Evolutionary conservation across 495 filamentous ascomycete species (phyloP).

Genomic region (Neurospora sp.): DNA sequence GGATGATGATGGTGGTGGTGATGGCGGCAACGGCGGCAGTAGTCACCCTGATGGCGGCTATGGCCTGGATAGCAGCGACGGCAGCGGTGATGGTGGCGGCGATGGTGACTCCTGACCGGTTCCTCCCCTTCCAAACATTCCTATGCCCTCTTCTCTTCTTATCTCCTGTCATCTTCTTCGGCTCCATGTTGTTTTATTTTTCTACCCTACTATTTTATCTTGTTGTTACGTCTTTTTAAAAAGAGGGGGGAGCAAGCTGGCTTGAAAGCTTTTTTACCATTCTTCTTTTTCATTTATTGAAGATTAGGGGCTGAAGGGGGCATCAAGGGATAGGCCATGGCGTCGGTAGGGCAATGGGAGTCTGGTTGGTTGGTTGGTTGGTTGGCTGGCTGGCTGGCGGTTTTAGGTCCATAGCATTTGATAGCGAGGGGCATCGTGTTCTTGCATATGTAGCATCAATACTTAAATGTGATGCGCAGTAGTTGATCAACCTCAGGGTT

Average conservation of each 20-base stretch:
- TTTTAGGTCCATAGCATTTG: background rate
- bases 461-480: background rate
- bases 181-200: background rate
- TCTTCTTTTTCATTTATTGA: background rate
- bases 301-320: background rate
- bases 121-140: background rate
- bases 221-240: background rate
- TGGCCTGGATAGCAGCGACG: too few species aligned
- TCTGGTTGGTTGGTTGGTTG: background rate
- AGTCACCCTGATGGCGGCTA: too few species aligned
- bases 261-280: background rate
- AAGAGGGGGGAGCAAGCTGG: background rate
- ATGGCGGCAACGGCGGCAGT: background rate
- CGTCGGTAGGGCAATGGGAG: background rate
- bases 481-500: background rate
- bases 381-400: too few species aligned
- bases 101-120: background rate
- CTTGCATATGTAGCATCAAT: background rate
- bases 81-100: background rate
- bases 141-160: background rate
- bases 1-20: background rate
- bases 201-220: background rate
- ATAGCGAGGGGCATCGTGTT: background rate
- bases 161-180: background rate
- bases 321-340: background rate